Percentiles rank a stretch among this genome's conserved stretches.
These are phyloP conservation scores for Ophiocytium majus DNA, from an alignment of 352 stramenopile genomes.

Conservation along the genomic window DNA sequence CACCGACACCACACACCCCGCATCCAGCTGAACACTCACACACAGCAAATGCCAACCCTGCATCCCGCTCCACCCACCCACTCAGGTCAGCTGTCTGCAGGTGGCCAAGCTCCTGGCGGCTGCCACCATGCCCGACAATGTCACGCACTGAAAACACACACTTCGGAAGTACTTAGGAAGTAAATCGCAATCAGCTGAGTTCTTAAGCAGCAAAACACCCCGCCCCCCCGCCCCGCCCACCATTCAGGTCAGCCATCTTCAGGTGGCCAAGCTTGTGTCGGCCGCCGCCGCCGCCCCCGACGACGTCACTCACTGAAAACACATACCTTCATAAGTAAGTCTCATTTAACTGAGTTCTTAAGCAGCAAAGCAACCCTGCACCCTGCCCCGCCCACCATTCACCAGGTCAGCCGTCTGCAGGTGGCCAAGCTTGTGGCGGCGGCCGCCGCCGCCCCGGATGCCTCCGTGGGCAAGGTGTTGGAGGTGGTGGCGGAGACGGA, in stretches of 20 bases:
- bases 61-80: not conserved
- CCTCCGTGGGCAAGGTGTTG: slow-evolving; percentile 24
- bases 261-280: slow-evolving; percentile 34
- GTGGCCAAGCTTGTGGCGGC: slow-evolving; percentile 45
- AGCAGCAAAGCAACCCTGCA: not conserved
- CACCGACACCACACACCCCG: no score
- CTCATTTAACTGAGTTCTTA: no score
- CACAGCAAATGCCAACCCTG: not conserved
- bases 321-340: no score
- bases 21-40: no score
- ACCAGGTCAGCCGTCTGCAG: slow-evolving; percentile 25
- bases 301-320: slow-evolving; percentile 26
- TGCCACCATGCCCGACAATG: no score
- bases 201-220: no score
- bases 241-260: no score
- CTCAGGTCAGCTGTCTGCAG: slow-evolving; percentile 22
- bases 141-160: no score
- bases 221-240: no score
- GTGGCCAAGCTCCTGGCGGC: slow-evolving; percentile 45
- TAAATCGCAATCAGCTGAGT: no score
- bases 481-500: slow-evolving; percentile 46
- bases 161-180: no score
- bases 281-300: slow-evolving; percentile 26
- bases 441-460: slow-evolving; percentile 24
- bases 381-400: not conserved